phyloP scores from a whole-genome alignment of 2,329 filamentous ascomycete genomes.

The Leptographium galeiforme region DNA sequence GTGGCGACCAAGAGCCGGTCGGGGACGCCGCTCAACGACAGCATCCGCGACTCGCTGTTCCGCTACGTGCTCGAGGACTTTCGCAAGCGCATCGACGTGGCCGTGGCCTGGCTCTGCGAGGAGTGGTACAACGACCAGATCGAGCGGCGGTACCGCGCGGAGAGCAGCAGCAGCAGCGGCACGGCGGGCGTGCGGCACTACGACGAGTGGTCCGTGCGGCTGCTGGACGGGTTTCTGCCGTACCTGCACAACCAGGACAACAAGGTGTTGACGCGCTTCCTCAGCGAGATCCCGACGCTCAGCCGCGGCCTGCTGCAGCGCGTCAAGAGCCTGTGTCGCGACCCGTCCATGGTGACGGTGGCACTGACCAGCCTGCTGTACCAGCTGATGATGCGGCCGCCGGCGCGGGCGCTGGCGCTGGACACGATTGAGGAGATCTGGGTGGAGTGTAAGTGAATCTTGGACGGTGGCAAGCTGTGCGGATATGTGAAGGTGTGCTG shows the following conservation, averaged over 20 bases:
- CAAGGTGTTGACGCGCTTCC: conserved; percentile 75
- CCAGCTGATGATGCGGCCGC: conserved; percentile 54
- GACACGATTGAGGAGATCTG: conserved; percentile 55
- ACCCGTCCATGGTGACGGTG: conserved; percentile 50
- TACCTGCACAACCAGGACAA: conserved; percentile 79
- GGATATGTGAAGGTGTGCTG: background rate
- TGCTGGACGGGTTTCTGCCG: conserved; percentile 80
- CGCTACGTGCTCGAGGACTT: conserved; percentile 87
- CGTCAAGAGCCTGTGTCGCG: conserved; percentile 53
- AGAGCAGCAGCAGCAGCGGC: background rate
- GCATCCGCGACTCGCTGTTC: conserved; percentile 70
- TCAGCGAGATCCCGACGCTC: conserved; percentile 81
- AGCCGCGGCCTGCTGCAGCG: conserved; percentile 57
- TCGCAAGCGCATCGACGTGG: conserved; percentile 74
- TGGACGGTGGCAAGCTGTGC: background rate
- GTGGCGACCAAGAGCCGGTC: conserved; percentile 7
- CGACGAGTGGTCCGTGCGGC: conserved; percentile 60
- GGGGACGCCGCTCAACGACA: conserved; percentile 43
- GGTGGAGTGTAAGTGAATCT: conserved; percentile 45
- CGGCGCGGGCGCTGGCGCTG: conserved; percentile 47
- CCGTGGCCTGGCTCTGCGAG: conserved; percentile 88
- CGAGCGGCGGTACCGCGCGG: conserved; percentile 20
- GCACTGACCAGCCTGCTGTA: conserved; percentile 53
- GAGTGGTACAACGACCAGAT: conserved; percentile 89
- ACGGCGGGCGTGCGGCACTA: conserved; percentile 46